A percentile compares a stretch with the other conserved stretches of the same genome.
Conservation (phyloP, 2,329 filamentous ascomycete genomes). For the Colletotrichum sp. region DNA sequence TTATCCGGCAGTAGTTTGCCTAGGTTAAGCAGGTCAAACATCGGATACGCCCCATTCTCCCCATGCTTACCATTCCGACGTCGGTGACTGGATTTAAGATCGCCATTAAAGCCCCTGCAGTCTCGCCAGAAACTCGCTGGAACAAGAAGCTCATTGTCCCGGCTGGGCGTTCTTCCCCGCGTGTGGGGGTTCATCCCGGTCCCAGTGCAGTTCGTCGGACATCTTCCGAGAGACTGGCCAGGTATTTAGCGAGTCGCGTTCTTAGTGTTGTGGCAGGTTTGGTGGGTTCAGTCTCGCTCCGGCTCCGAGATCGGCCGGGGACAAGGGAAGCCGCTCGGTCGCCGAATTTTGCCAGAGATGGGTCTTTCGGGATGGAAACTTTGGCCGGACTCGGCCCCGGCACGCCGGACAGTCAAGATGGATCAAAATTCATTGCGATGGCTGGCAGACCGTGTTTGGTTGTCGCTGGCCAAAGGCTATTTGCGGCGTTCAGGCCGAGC, state of each 20-base stretch:
- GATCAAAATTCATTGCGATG: rapidly evolving
- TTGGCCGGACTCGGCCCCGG: not conserved
- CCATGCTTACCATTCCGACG: conserved; percentile 1
- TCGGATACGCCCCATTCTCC: not conserved
- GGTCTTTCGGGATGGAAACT: not conserved
- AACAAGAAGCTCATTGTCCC: not conserved
- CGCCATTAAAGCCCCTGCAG: not conserved
- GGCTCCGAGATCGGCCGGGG: conserved; percentile 15
- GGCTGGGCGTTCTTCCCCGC: not conserved
- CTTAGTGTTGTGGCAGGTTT: not conserved
- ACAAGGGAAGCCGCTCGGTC: not conserved
- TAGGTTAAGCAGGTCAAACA: not conserved
- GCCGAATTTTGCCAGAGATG: not conserved
- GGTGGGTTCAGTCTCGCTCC: not conserved
- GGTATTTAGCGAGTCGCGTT: not conserved
- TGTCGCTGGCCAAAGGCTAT: not conserved
- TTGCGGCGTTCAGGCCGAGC: not conserved
- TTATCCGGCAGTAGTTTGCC: not conserved
- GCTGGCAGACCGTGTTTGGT: rapidly evolving
- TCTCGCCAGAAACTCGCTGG: not conserved
- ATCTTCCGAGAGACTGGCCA: not conserved
- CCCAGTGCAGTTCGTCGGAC: not conserved
- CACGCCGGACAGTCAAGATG: not conserved
- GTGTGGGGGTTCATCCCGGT: not conserved
- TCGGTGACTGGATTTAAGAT: conserved; percentile 2